Percentiles rank a stretch among this genome's conserved stretches.
Conservation (phyloP, 192 early-diverging fungal species). For the Podila horticola region DNA sequence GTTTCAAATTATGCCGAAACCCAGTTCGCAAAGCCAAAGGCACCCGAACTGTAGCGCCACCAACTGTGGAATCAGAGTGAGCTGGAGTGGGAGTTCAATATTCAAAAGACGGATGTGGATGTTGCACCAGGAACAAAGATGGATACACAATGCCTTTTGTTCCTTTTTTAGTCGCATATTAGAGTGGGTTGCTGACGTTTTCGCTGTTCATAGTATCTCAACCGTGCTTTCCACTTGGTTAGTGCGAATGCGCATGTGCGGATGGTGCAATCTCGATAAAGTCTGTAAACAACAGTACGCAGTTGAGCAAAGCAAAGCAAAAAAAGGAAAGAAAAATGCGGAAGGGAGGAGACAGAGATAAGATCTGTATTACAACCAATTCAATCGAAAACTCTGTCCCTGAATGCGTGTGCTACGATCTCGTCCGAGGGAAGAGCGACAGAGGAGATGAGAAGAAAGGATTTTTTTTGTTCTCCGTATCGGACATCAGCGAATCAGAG, state of each 20-base stretch:
- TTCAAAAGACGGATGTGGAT: background rate
- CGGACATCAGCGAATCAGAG: background rate
- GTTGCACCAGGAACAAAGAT: background rate
- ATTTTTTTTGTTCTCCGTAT: background rate
- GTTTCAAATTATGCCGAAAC: no score
- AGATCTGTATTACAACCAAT: background rate
- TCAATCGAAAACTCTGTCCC: slow-evolving; percentile 1
- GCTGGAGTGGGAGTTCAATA: background rate
- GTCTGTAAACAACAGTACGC: no score
- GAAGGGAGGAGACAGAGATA: background rate
- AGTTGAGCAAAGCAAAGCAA: background rate
- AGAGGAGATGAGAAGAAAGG: no score
- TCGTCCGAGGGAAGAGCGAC: background rate
- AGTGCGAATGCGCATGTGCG: no score
- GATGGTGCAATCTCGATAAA: no score
- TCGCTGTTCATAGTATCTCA: no score
- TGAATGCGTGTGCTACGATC: background rate
- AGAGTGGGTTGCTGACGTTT: no score
- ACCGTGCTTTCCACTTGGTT: no score
- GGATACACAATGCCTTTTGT: no score
- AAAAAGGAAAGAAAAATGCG: background rate
- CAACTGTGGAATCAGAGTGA: background rate
- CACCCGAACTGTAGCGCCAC: background rate
- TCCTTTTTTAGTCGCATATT: no score
- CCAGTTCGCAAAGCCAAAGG: no score